These are phyloP conservation scores for Coprinopsis sp. DNA, from an alignment of 768 basidiomycete species.

Conservation along the genomic window DNA sequence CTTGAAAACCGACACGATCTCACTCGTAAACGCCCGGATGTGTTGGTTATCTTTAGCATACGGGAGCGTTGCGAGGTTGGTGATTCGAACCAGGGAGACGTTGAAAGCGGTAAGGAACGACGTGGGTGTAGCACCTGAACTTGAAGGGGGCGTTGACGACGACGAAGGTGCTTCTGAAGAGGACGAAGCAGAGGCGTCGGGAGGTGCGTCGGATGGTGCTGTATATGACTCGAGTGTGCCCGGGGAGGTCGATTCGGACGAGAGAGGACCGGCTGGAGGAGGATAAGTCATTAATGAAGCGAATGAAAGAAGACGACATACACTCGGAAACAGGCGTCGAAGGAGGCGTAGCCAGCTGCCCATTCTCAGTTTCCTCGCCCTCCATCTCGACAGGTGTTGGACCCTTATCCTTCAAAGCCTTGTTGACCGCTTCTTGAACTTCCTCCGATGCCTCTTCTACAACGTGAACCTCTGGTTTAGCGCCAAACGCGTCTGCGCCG, in stretches of 20 bases:
- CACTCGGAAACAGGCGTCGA: slow-evolving; percentile 23
- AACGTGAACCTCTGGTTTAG: not conserved
- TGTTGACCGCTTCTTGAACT: not conserved
- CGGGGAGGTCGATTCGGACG: too few species aligned
- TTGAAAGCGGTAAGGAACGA: slow-evolving; percentile 78
- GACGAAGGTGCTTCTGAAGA: slow-evolving; percentile 7
- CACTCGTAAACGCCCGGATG: slow-evolving; percentile 92
- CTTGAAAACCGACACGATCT: slow-evolving; percentile 97
- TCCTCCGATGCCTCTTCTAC: slow-evolving; percentile 1
- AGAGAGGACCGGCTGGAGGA: too few species aligned
- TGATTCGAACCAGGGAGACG: slow-evolving; percentile 85
- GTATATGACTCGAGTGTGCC: too few species aligned
- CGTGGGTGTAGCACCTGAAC: slow-evolving; percentile 31
- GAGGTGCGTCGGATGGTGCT: too few species aligned
- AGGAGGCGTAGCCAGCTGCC: slow-evolving; percentile 45
- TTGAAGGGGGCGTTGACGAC: not conserved
- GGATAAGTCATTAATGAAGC: too few species aligned
- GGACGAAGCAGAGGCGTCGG: slow-evolving; percentile 9
- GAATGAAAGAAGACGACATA: too few species aligned
- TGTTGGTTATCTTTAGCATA: slow-evolving; percentile 94
- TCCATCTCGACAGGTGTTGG: slow-evolving; percentile 33
- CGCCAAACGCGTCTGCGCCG: too few species aligned
- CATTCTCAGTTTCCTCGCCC: slow-evolving; percentile 41
- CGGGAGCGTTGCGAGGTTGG: slow-evolving; percentile 74
- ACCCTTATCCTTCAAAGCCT: not conserved